These are phyloP conservation scores for Penicillium janthinellum DNA, from an alignment of 2,329 filamentous ascomycete species.

Conservation along the genomic window DNA sequence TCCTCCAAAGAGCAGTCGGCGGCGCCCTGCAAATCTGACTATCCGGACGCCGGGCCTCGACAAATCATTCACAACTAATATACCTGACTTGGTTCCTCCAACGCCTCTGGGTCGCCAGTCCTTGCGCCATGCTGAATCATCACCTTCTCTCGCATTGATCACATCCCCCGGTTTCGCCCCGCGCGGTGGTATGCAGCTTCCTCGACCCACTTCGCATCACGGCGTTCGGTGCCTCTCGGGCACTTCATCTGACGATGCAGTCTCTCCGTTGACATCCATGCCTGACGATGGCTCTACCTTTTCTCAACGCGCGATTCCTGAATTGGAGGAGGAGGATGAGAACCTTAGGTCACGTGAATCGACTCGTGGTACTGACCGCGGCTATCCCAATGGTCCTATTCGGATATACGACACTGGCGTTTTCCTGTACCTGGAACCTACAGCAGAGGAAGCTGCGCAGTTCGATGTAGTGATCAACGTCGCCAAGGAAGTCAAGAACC, in stretches of 20 bases:
- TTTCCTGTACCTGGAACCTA: slow-evolving; percentile 65
- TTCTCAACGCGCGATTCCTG: slow-evolving; percentile 41
- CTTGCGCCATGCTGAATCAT: slow-evolving; percentile 64
- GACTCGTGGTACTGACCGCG: slow-evolving; percentile 62
- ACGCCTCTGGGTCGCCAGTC: slow-evolving; percentile 58
- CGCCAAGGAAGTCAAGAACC: slow-evolving; percentile 65
- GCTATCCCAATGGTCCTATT: slow-evolving; percentile 66
- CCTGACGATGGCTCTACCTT: slow-evolving; percentile 29
- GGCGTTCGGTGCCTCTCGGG: slow-evolving; percentile 31
- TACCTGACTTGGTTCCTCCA: slow-evolving; percentile 57
- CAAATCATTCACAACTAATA: slow-evolving; percentile 51
- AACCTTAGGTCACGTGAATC: slow-evolving; percentile 55
- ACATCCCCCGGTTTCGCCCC: slow-evolving; percentile 55
- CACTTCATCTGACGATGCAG: slow-evolving; percentile 32
- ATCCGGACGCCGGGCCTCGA: slow-evolving; percentile 59
- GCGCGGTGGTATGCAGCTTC: slow-evolving; percentile 55
- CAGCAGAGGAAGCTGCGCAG: slow-evolving; percentile 58
- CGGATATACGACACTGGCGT: slow-evolving; percentile 64
- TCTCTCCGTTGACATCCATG: slow-evolving; percentile 30
- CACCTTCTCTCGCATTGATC: slow-evolving; percentile 58
- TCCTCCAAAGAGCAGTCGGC: slow-evolving; percentile 55
- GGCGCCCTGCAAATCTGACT: slow-evolving; percentile 62
- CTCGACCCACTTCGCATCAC: slow-evolving; percentile 41
- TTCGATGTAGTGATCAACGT: slow-evolving; percentile 68
- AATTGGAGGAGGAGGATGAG: slow-evolving; percentile 56